A percentile compares a stretch with the other conserved stretches of the same genome.
Conservation (phyloP, 2,329 filamentous ascomycete genomes). For the Verticillium nubilum region DNA sequence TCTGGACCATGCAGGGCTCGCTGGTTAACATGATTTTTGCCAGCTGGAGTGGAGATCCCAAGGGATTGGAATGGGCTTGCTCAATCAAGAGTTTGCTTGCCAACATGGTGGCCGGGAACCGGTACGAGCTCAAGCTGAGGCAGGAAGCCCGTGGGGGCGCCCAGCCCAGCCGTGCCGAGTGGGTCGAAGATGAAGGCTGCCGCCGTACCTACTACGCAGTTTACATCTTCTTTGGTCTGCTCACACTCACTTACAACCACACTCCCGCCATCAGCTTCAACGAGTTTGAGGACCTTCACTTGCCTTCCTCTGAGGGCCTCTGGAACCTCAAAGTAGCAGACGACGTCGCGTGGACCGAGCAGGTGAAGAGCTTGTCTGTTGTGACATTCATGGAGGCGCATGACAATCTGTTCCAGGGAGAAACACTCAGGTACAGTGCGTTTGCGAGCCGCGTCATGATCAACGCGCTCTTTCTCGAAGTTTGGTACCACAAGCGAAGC, state of each 20-base stretch:
- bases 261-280: conserved; percentile 98
- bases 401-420: conserved; percentile 91
- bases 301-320: conserved; percentile 88
- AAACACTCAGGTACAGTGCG: conserved; percentile 85
- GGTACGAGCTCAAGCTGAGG: conserved; percentile 91
- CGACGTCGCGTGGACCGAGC: conserved; percentile 79
- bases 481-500: conserved; percentile 98
- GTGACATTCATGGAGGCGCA: conserved; percentile 92
- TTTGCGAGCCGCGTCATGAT: conserved; percentile 98
- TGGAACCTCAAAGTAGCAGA: conserved; percentile 84
- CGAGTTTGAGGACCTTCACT: conserved; percentile 87
- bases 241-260: conserved; percentile 96
- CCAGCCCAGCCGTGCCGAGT: conserved; percentile 76
- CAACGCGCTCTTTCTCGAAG: conserved; percentile 95
- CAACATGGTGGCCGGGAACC: conserved; percentile 97
- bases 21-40: conserved; percentile 98
- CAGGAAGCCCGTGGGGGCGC: conserved; percentile 78
- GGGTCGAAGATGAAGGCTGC: conserved; percentile 96
- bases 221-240: conserved; percentile 95
- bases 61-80: conserved; percentile 96
- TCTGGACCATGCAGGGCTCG: conserved; percentile 98
- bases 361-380: conserved; percentile 62
- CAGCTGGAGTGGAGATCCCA: conserved; percentile 97
- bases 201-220: conserved; percentile 96
- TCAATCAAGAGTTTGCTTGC: conserved; percentile 97